These are phyloP conservation scores for Verticillium isaacii DNA, from an alignment of 2,329 filamentous ascomycete species.

Conservation along the genomic window DNA sequence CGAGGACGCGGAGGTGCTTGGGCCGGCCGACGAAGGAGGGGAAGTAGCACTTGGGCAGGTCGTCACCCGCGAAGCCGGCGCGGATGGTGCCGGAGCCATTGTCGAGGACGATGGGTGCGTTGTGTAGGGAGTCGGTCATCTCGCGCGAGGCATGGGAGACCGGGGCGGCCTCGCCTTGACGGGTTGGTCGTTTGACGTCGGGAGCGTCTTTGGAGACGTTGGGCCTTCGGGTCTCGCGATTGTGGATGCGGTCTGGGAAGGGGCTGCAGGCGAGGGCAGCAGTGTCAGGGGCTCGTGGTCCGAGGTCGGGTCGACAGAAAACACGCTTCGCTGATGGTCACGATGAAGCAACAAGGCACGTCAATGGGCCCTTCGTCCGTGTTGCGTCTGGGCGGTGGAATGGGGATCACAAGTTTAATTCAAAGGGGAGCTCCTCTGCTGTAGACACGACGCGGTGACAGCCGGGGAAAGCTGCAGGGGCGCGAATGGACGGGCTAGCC, in stretches of 20 bases:
- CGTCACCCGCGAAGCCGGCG: conserved; percentile 93
- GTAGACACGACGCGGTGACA: conserved; percentile 12
- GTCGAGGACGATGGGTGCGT: conserved; percentile 97
- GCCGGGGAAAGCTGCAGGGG: conserved; percentile 14
- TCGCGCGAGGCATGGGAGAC: conserved; percentile 13
- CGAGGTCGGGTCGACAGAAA: not conserved
- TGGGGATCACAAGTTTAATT: not conserved
- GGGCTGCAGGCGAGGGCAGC: too few species aligned
- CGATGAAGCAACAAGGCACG: not conserved
- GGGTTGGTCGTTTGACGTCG: not conserved
- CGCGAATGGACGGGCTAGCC: conserved; percentile 6
- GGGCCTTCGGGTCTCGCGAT: not conserved
- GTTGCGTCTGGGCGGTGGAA: not conserved
- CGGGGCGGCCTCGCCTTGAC: not conserved
- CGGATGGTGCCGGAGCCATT: conserved; percentile 98
- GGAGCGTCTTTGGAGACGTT: not conserved
- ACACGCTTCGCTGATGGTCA: not conserved
- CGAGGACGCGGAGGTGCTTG: conserved; percentile 90
- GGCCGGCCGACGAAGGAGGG: conserved; percentile 95
- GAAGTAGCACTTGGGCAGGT: conserved; percentile 94
- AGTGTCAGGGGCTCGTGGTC: not conserved
- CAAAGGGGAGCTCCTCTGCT: conserved; percentile 11
- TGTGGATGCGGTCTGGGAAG: not conserved
- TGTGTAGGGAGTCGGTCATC: conserved; percentile 71
- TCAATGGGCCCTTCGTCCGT: conserved; percentile 4